These are phyloP conservation scores for Aspergillus uvarum DNA, from an alignment of 2,329 filamentous ascomycete genomes.

Conservation along the genomic window DNA sequence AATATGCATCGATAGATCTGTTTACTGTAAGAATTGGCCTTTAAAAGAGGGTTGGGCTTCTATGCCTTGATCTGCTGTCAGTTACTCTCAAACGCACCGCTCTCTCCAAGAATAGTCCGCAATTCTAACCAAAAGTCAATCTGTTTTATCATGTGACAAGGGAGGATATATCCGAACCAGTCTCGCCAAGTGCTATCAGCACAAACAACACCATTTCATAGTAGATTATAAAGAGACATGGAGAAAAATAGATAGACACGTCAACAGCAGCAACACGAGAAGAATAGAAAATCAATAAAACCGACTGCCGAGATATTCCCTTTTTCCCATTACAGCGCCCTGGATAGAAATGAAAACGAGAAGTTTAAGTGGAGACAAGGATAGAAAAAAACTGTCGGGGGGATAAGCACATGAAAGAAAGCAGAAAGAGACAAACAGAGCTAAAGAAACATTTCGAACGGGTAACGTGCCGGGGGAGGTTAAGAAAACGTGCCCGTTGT, in stretches of 20 bases:
- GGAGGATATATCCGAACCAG: neutral
- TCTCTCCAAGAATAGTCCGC: neutral
- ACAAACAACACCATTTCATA: neutral
- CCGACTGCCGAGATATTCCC: conserved; percentile 36
- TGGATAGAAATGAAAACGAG: conserved; percentile 30
- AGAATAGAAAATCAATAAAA: conserved; percentile 14
- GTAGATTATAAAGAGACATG: neutral
- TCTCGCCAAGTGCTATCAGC: neutral
- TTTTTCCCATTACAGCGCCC: conserved; percentile 45
- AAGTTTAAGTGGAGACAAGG: conserved; percentile 18
- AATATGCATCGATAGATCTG: no score
- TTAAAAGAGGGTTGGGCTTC: no score
- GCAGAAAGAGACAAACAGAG: conserved; percentile 15
- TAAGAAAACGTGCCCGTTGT: neutral
- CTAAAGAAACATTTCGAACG: conserved; percentile 25
- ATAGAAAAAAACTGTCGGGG: conserved; percentile 1
- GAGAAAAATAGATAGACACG: neutral
- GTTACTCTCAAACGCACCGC: no score
- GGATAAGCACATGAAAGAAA: conserved; percentile 18
- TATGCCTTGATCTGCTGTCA: no score
- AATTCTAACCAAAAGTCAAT: neutral
- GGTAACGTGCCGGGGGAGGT: neutral
- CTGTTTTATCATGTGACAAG: neutral
- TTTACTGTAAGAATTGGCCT: no score
- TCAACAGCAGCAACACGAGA: neutral